Base-by-base conservation (phyloP, 1,284 basidiomycete species). In the Ceratobasidium sp. region DNA sequence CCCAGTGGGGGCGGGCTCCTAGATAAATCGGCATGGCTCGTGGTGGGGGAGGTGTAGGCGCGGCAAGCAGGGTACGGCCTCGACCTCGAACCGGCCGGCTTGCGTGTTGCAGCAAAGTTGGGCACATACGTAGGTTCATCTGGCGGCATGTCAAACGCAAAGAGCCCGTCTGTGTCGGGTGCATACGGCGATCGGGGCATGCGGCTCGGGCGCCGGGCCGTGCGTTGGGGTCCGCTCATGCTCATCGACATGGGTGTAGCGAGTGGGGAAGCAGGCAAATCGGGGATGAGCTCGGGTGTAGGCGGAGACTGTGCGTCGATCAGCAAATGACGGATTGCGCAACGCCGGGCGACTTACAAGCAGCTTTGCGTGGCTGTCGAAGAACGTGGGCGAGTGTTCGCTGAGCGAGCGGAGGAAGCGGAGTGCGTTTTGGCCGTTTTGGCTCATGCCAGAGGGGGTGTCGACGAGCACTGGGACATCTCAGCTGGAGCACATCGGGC, bases 301-400 rank as follows among this genome's bases (percentile, higher is more conserved):
- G 43, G 61, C 21, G 61, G 61, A 28, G 45, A 50, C 61, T 64
- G 45, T 12, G 28, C 16, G 52, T 30, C 52, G 52, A 55, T 55
- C 52, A 55, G 52, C 52, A 6, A 18, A 26, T 18, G 28, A 30
- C 18, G 23, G 21, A 26, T 50, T 43, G 2, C 41, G 46, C 43
- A 32, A 53, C n/a, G 14, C 36, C 14, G 14, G 39, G 23, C 18
- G 46, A 50, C 52, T 16, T 36, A 69, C 65, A 10, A 69, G 39
- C 14, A 69, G 52, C 14, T 28, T 26, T 1, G 65, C 65, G 39
- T 69, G 65, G 28, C 53, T 52, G 30, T 69, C 65, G 65, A 69
- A 69, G 28, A 69, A 69, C 34, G 65, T 69, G 1, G 65, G 65
- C 14, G 65, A 69, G 39, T 69, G 65, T 69, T 69, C 65, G n/a